phyloP scores from a whole-genome alignment of 306 rosid genomes.

The Morella rubra region DNA sequence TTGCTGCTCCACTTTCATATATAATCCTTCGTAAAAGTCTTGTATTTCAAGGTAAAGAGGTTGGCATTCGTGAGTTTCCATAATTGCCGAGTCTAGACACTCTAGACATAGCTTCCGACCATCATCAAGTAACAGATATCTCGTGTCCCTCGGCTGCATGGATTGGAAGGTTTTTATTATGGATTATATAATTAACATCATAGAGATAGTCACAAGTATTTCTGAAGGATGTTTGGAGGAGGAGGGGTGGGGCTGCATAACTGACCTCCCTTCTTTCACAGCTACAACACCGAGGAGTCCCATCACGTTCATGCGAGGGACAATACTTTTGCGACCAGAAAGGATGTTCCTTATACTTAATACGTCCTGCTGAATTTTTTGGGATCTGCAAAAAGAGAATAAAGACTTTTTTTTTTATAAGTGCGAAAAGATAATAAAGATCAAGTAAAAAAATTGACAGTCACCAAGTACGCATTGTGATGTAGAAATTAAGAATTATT shows the following conservation, averaged over 20 bases:
- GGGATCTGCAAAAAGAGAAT: conserved; percentile 66
- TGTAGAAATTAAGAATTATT: not conserved
- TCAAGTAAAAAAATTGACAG: conserved; percentile 2
- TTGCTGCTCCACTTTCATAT: conserved; percentile 98
- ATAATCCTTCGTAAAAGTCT: conserved; percentile 88
- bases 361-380: conserved; percentile 80
- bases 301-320: conserved; percentile 90
- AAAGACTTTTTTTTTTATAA: no score
- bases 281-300: conserved; percentile 98
- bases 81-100: conserved; percentile 91
- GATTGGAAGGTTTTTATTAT: conserved; percentile 38
- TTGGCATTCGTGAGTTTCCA: conserved; percentile 98
- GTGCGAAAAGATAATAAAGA: no score
- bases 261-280: conserved; percentile 99
- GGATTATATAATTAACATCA: conserved; percentile 2
- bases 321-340: conserved; percentile 93
- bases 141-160: conserved; percentile 78
- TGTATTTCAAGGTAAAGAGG: conserved; percentile 97
- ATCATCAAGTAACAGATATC: conserved; percentile 84
- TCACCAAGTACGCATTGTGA: not conserved
- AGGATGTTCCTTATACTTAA: conserved; percentile 97
- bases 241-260: conserved; percentile 17
- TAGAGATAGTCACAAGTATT: not conserved
- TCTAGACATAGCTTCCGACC: conserved; percentile 93
- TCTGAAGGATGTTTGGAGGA: conserved; percentile 9